phyloP scores from a whole-genome alignment of 768 basidiomycete genomes.

The Gelatoporia subvermispora region DNA sequence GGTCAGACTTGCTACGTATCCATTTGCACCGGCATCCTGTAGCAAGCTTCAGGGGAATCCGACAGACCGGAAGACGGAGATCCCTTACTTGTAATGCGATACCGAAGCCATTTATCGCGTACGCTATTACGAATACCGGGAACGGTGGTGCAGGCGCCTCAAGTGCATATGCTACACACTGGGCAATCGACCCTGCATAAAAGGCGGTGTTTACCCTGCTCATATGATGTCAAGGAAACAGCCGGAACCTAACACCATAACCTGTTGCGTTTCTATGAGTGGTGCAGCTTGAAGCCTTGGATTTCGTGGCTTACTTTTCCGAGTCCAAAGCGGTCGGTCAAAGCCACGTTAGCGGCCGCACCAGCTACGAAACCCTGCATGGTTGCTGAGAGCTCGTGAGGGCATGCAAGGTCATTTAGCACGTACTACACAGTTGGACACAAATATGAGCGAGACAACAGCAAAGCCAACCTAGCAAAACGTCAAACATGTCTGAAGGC shows the following conservation, averaged over 20 bases:
- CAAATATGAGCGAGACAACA: conserved; percentile 59
- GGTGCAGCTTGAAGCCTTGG: too few species aligned
- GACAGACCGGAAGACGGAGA: too few species aligned
- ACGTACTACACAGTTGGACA: conserved; percentile 42
- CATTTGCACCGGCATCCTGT: conserved; percentile 70
- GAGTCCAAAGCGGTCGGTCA: conserved; percentile 41
- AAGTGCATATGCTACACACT: conserved; percentile 50
- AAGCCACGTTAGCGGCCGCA: conserved; percentile 41
- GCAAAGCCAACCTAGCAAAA: conserved; percentile 40
- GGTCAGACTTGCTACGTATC: conserved; percentile 57
- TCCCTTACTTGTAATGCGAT: conserved; percentile 36
- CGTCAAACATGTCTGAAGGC: background rate
- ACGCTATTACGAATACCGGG: conserved; percentile 52
- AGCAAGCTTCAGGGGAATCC: too few species aligned
- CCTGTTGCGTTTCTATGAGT: conserved; percentile 18
- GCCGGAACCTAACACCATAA: conserved; percentile 33
- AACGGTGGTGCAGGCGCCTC: conserved; percentile 58
- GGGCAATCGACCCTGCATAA: conserved; percentile 42
- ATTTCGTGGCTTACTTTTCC: conserved; percentile 34
- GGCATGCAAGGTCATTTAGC: background rate
- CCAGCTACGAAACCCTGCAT: conserved; percentile 44
- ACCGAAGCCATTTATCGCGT: conserved; percentile 46
- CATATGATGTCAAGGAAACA: background rate
- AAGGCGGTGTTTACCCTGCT: background rate
- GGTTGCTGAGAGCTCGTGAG: conserved; percentile 3